Percentiles rank a stretch among this genome's conserved stretches.
These are phyloP conservation scores for Phaeomoniella chlamydospora DNA, from an alignment of 2,329 filamentous ascomycete genomes.

Conservation along the genomic window DNA sequence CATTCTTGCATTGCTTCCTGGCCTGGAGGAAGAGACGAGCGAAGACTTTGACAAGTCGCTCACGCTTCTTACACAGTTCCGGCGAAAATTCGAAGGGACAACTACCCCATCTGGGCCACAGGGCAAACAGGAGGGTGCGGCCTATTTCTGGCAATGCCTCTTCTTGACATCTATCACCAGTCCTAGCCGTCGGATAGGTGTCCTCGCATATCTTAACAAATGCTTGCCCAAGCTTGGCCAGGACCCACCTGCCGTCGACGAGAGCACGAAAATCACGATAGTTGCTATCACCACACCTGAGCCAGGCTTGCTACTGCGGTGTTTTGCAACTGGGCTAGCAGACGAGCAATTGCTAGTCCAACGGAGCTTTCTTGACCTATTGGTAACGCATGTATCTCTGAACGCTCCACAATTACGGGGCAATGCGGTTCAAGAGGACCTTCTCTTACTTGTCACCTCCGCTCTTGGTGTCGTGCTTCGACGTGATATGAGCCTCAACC, in stretches of 20 bases:
- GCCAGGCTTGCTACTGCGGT: conserved; percentile 76
- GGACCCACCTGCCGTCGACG: conserved; percentile 15
- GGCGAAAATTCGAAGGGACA: conserved; percentile 24
- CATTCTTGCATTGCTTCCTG: conserved; percentile 76
- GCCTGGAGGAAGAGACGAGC: conserved; percentile 87
- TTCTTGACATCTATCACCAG: conserved; percentile 89
- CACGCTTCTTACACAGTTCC: conserved; percentile 63
- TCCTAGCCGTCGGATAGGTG: conserved; percentile 67
- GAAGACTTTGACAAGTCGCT: conserved; percentile 91
- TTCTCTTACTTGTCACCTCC: conserved; percentile 68
- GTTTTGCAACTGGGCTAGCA: conserved; percentile 75
- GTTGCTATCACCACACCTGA: conserved; percentile 74
- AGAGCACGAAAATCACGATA: conserved; percentile 34
- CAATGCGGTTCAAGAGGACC: conserved; percentile 56
- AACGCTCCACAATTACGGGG: conserved; percentile 68
- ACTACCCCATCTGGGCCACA: conserved; percentile 32
- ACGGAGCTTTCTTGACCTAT: conserved; percentile 79
- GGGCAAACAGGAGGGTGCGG: conserved; percentile 48
- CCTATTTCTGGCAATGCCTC: conserved; percentile 97
- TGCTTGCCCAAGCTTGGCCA: conserved; percentile 58
- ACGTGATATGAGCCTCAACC: conserved; percentile 91
- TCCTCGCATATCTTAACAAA: conserved; percentile 71
- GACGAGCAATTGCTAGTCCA: conserved; percentile 88
- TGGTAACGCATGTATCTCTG: conserved; percentile 80
- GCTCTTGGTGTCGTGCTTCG: conserved; percentile 77